Evolutionary conservation across 495 filamentous ascomycete genomes (phyloP), one percentile per base, ranked within the genome.

Genomic region (Trichoderma gamsii): DNA sequence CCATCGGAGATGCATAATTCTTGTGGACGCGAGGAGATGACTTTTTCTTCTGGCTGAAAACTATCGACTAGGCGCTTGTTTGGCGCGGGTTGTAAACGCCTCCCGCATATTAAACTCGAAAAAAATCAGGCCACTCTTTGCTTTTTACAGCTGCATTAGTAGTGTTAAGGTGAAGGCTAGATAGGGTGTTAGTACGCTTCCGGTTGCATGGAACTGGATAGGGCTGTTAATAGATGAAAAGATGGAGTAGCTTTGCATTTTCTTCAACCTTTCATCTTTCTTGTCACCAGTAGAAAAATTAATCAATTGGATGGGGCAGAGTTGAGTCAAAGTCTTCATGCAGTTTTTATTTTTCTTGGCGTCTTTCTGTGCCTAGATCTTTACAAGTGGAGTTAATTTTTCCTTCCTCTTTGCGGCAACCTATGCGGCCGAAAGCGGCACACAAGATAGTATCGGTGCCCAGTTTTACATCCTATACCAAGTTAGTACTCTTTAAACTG

Each of bases 291-390:
- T 7, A 21, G 46, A 2, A n/a, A 1, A 4, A 4, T 4, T 4
- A 7, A 51, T 21, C 7, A 51, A 21, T n/a, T 18, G 16, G 16
- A 51, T 51, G 46, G 46, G 21, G 43, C 21, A 51, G 1, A 15
- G n/a, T 51, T 51, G 46, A 51, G 46, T 51, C 46, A 51, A n/a
- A 51, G 46, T 7, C 46, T 51, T 51, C 21, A 51, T 51, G 46
- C n/a, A 15, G 16, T 15, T 51, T 21, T 51, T n/a, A n/a, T 51
- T n/a, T 51, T n/a, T 51, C 16, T 51, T n/a, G 18, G 15, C 21
- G 46, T 15, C 16, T 51, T n/a, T 7, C 18, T 21, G 6, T 51
- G 18, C 13, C 46, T 51, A 51, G 43, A 51, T 15, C 18, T 51
- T 12, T 46, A 51, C n/a, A 51, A 51, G 4, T n/a, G 46, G 46